phyloP scores from a whole-genome alignment of 2,329 filamentous ascomycete genomes.

The Colletotrichum higginsianum region DNA sequence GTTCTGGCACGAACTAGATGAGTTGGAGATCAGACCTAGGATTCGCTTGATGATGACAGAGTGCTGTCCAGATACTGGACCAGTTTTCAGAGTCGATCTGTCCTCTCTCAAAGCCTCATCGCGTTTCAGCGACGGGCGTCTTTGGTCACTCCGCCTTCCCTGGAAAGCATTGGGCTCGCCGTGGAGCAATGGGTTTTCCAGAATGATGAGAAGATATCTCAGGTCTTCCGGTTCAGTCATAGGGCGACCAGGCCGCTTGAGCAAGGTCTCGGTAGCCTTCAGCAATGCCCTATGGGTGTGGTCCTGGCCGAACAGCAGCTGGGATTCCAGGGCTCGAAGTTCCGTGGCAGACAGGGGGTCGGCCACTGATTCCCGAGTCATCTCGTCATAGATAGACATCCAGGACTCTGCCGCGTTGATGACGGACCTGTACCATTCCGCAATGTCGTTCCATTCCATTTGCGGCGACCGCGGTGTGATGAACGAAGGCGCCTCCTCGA shows the following conservation, averaged over 20 bases:
- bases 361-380: conserved; percentile 54
- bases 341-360: conserved; percentile 53
- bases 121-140: neutral
- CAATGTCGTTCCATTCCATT: conserved; percentile 81
- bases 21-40: conserved; percentile 83
- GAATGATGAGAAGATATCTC: conserved; percentile 83
- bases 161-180: conserved; percentile 56
- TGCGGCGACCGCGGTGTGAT: conserved; percentile 75
- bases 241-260: conserved; percentile 83
- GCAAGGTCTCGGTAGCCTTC: conserved; percentile 82
- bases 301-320: conserved; percentile 71
- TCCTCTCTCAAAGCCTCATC: conserved; percentile 20
- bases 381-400: conserved; percentile 71
- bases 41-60: conserved; percentile 89
- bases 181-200: conserved; percentile 84
- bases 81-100: conserved; percentile 51
- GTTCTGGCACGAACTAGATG: conserved; percentile 81
- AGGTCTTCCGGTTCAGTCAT: conserved; percentile 78
- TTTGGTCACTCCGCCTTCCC: conserved; percentile 55
- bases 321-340: conserved; percentile 62
- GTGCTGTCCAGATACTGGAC: conserved; percentile 74
- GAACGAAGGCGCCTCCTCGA: conserved; percentile 53
- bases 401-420: conserved; percentile 78
- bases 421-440: conserved; percentile 81
- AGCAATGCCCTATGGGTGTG: conserved; percentile 80